phyloP scores from a whole-genome alignment of 306 rosid species.

The Malus fusca region DNA sequence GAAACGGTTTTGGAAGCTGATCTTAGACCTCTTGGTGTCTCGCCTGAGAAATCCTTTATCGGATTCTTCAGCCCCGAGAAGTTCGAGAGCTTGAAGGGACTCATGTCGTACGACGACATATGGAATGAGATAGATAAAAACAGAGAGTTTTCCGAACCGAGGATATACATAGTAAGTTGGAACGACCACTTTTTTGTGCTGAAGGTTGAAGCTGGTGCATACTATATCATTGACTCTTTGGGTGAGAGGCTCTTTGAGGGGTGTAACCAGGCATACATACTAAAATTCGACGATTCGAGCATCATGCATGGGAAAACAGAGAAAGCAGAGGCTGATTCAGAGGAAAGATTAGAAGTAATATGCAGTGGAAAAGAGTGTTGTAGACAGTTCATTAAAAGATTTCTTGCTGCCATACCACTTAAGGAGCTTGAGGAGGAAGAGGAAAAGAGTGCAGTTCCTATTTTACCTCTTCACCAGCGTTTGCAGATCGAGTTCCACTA shows the following conservation, averaged over 20 bases:
- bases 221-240: conserved; percentile 57
- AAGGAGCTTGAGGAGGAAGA: conserved; percentile 48
- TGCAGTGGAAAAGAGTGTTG: conserved; percentile 76
- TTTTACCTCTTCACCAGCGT: conserved; percentile 34
- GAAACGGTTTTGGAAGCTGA: conserved; percentile 65
- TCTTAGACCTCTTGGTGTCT: conserved; percentile 37
- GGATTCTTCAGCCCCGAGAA: conserved; percentile 77
- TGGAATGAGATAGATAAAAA: conserved; percentile 46
- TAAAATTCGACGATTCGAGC: conserved; percentile 59
- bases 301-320: conserved; percentile 24
- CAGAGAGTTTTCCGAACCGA: conserved; percentile 6
- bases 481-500: conserved; percentile 73
- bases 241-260: conserved; percentile 72
- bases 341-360: conserved; percentile 11
- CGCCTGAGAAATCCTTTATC: conserved; percentile 41
- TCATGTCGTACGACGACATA: conserved; percentile 63
- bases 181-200: conserved; percentile 80
- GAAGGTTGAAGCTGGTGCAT: conserved; percentile 55
- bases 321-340: not conserved
- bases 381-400: conserved; percentile 60
- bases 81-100: conserved; percentile 57
- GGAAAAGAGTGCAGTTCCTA: conserved; percentile 19
- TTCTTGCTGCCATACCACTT: conserved; percentile 54
- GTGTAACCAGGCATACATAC: conserved; percentile 49
- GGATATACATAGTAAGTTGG: conserved; percentile 79